A percentile compares a stretch with the other conserved stretches of the same genome.
Evolutionary conservation across 2,329 filamentous ascomycete genomes (phyloP).

Genomic region (Penicillium sp.): DNA sequence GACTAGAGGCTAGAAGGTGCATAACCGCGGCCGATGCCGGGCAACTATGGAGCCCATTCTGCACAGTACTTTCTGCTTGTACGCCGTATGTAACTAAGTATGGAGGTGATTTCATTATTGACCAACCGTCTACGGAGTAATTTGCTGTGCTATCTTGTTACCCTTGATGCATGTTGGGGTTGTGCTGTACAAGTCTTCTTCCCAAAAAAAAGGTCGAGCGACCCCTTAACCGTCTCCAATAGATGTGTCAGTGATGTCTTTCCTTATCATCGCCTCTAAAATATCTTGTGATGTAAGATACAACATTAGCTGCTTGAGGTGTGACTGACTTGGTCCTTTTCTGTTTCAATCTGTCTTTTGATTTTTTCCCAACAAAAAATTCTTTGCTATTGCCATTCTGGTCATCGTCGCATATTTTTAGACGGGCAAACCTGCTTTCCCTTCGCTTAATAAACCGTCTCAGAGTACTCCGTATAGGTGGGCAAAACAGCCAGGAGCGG

Average conservation of each 20-base stretch:
- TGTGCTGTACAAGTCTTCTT: neutral
- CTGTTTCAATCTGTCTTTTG: neutral
- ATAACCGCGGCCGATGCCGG: slow-evolving; percentile 14
- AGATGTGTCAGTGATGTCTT: neutral
- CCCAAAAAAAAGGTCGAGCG: neutral
- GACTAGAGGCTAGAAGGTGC: slow-evolving; percentile 4
- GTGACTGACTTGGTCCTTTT: neutral
- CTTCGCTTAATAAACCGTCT: neutral
- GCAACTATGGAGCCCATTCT: neutral
- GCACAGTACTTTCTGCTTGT: neutral
- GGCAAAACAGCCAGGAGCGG: neutral
- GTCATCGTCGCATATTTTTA: neutral
- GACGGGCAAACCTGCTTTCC: neutral
- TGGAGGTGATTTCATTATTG: neutral
- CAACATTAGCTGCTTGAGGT: neutral
- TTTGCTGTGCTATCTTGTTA: neutral
- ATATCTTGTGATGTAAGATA: too few species aligned
- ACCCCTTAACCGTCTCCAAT: neutral
- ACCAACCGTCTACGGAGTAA: neutral
- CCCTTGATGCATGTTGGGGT: neutral
- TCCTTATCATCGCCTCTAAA: neutral
- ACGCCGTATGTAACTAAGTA: neutral
- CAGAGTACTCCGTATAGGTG: neutral
- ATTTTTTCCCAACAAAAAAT: neutral
- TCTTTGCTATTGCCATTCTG: too few species aligned